Evolutionary conservation across 768 basidiomycete species (phyloP), one percentile per base, ranked within the genome.

Genomic region (Vararia minispora): DNA sequence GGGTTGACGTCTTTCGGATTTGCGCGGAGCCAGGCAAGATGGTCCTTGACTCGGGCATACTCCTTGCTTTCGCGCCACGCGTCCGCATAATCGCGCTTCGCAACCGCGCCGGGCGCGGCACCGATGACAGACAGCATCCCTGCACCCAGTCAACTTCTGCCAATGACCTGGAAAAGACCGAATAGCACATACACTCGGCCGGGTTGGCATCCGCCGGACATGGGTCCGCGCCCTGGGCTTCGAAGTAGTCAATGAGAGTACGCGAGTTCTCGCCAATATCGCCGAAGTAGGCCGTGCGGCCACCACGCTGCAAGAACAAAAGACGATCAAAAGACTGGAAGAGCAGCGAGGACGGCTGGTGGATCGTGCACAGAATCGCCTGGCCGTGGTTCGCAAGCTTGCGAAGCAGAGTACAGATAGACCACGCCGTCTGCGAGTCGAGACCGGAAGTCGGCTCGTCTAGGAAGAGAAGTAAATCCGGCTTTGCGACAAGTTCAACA

Each of bases 281-380:
- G 29, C 89, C 90, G 52, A 87, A 92, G 66, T 92, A 94, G n/a
- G 91, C 85, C 0, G 87, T 90, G 56, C 86, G 78, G 6, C 90
- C 90, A 2, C 90, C 90, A 11, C 67, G 65, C 50, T 89, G 77
- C 13, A 81, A 61, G 8, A 82, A 62, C 21, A 84, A 55, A 30
- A 81, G 59, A 28, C 76, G 70, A 47, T 82, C 90, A 48, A 95
- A 92, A 50, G 77, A 78, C 57, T 89, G 81, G 59, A 94, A 92
- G 2, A 94, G 63, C 14, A 88, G 67, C 3, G 85, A 76, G 3
- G 85, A 87, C 3, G 88, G 88, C 47, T 90, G 88, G 45, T 89
- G 87, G 48, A 91, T 88, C 3, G 85, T 92, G 59, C 87, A 90
- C 10, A 92, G 69, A 49, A 91, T 91, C 29, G 86, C 83, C 51